These are phyloP conservation scores for Fusarium lyarnte DNA, from an alignment of 2,329 filamentous ascomycete genomes.

Conservation along the genomic window DNA sequence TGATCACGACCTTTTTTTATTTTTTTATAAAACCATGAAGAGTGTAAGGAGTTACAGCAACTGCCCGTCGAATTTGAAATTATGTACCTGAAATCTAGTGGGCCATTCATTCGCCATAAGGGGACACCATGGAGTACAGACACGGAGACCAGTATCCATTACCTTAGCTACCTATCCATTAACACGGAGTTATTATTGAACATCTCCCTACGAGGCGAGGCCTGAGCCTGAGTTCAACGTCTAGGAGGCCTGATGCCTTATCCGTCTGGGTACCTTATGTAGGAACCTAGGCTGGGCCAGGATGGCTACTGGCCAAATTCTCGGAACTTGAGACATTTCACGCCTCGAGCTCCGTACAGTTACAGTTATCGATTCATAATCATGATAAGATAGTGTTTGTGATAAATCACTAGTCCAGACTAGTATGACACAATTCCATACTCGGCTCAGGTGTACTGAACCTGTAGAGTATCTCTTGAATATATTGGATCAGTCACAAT, in stretches of 20 bases:
- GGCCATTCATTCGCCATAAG: conserved; percentile 26
- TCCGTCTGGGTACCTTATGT: neutral
- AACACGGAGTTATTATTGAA: conserved; percentile 35
- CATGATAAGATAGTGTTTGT: conserved; percentile 17
- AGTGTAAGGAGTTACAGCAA: conserved; percentile 7
- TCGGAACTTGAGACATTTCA: conserved; percentile 32
- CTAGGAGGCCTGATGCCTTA: conserved; percentile 28
- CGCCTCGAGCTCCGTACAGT: conserved; percentile 24
- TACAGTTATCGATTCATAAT: conserved; percentile 21
- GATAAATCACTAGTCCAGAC: conserved; percentile 6
- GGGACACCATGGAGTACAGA: conserved; percentile 17
- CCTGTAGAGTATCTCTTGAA: neutral
- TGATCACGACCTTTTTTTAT: neutral
- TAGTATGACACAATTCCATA: conserved; percentile 11
- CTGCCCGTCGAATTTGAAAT: conserved; percentile 23
- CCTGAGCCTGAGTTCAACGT: conserved; percentile 15
- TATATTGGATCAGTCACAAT: neutral
- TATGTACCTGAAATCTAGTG: conserved; percentile 35
- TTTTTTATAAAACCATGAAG: neutral
- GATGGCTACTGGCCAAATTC: neutral
- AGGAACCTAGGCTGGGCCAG: neutral
- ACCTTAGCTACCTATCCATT: neutral
- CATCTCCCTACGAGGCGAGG: conserved; percentile 11
- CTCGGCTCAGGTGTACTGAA: neutral
- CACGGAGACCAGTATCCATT: neutral